Evolutionary conservation across 768 basidiomycete species (phyloP), one percentile per base, ranked within the genome.

Genomic region (Dictyophora rubrovolvata): DNA sequence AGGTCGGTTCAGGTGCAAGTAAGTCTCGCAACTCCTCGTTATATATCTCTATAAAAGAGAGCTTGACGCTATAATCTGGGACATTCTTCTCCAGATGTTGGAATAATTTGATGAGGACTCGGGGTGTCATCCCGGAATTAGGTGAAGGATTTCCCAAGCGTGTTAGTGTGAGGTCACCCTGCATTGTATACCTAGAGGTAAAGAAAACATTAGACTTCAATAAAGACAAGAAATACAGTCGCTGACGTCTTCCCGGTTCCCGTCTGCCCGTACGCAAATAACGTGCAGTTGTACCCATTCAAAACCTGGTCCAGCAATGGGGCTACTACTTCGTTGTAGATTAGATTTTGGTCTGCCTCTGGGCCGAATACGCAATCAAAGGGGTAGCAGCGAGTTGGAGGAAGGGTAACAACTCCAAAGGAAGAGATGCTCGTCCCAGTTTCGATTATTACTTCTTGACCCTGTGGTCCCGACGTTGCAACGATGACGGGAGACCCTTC

Each of bases 11-110:
- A 54, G 74, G 76, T 11, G 89, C 81, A 33, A 97, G 81, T 23
- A 99, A 81, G 70, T 99, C 96, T 21, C 96, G 87, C 6, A 99
- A 81, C 68, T 98, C 96, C 74, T 99, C 96, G 69, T 99, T 99
- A 72, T 98, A 99, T 20, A 99, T 78, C 69, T 99, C 96, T 55
- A 99, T 78, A 70, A 85, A 98, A 0, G 93, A 95, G 56, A 95
- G 81, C 67, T 90, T 93, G 68, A 99, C 93, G 66, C 89, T 87
- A 68, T 85, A 98, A 66, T 99, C 96, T 17, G 82, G 68, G 20
- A 77, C 79, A 0, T 81, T 80, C 9, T 81, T 77, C 65, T 95
- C 93, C 9, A 99, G 83, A 57, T 89, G 81, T 60, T 89, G 83
- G 68, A 98, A 99, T 1, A 98, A 81, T 21, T 87, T 86, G 69